A percentile compares a stretch with the other conserved stretches of the same genome.
These are phyloP conservation scores for Talaromyces sp. DNA, from an alignment of 2,329 filamentous ascomycete genomes.

Conservation along the genomic window DNA sequence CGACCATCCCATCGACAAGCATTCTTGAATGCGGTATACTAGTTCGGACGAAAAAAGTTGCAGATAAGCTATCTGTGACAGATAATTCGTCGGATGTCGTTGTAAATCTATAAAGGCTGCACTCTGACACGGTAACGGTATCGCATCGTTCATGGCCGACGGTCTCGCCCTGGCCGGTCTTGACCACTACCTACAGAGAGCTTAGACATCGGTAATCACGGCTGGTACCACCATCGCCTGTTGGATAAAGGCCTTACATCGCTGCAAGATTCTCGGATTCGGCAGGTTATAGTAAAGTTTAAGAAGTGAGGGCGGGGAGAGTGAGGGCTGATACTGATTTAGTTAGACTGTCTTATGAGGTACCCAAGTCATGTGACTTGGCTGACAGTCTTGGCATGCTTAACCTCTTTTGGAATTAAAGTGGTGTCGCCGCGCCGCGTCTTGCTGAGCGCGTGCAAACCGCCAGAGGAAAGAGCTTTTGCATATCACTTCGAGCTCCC, in stretches of 20 bases:
- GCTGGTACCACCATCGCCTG: neutral
- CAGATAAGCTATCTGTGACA: neutral
- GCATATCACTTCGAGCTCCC: neutral
- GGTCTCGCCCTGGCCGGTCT: neutral
- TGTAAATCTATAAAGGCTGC: neutral
- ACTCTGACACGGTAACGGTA: slow-evolving; percentile 4
- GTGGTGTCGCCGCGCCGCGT: slow-evolving; percentile 13
- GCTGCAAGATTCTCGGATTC: neutral
- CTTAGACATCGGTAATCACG: neutral
- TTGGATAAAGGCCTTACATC: neutral
- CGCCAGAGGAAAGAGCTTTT: slow-evolving; percentile 2
- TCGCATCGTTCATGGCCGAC: neutral
- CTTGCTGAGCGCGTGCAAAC: slow-evolving; percentile 7
- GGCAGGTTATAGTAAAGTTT: neutral
- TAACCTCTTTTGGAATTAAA: slow-evolving; percentile 8
- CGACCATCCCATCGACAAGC: neutral
- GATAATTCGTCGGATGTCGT: neutral
- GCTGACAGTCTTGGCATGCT: neutral
- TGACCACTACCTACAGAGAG: neutral
- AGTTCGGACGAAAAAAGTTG: no score
- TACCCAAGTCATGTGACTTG: neutral
- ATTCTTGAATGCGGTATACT: neutral
- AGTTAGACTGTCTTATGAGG: neutral
- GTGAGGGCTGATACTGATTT: neutral
- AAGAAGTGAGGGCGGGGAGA: neutral